A percentile compares a stretch with the other conserved stretches of the same genome.
Conservation (phyloP, 164 flowering plant genomes). For the Stephania japonica region DNA sequence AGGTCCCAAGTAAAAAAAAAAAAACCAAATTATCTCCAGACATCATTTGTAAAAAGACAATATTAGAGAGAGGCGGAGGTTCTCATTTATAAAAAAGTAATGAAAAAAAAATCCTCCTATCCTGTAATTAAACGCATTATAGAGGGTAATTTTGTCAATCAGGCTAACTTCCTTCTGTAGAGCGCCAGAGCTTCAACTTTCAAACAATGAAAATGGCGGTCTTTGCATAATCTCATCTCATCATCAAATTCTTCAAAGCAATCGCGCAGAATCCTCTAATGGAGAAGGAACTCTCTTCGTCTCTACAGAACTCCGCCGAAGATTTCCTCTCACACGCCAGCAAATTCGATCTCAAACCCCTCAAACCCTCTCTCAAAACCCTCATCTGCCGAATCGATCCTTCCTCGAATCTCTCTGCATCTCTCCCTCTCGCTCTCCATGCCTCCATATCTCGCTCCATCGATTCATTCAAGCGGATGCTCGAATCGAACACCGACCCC, state of each 20-base stretch:
- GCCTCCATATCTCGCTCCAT: constrained; percentile 43
- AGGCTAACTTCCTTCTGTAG: too few relatives aligned
- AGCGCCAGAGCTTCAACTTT: background rate
- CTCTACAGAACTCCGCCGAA: constrained; percentile 55
- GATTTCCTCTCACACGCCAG: constrained; percentile 54
- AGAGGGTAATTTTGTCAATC: too few relatives aligned
- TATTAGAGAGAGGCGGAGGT: too few relatives aligned
- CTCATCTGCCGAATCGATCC: constrained; percentile 41
- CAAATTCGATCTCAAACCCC: constrained; percentile 34
- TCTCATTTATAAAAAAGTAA: too few relatives aligned
- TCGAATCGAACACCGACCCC: constrained; percentile 2
- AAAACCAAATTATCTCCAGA: too few relatives aligned
- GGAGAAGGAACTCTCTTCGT: constrained; percentile 78
- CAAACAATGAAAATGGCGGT: constrained; percentile 11
- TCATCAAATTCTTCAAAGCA: background rate
- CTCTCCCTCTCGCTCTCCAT: constrained; percentile 63
- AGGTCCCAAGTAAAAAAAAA: too few relatives aligned
- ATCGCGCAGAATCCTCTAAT: constrained; percentile 9
- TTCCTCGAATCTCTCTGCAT: constrained; percentile 40
- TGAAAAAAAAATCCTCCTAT: too few relatives aligned
- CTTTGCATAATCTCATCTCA: background rate
- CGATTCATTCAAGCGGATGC: constrained; percentile 29
- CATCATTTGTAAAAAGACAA: too few relatives aligned
- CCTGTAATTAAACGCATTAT: too few relatives aligned
- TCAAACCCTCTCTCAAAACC: constrained; percentile 58